phyloP scores from a whole-genome alignment of 2,329 filamentous ascomycete genomes.

The Grosmannia serpens region DNA sequence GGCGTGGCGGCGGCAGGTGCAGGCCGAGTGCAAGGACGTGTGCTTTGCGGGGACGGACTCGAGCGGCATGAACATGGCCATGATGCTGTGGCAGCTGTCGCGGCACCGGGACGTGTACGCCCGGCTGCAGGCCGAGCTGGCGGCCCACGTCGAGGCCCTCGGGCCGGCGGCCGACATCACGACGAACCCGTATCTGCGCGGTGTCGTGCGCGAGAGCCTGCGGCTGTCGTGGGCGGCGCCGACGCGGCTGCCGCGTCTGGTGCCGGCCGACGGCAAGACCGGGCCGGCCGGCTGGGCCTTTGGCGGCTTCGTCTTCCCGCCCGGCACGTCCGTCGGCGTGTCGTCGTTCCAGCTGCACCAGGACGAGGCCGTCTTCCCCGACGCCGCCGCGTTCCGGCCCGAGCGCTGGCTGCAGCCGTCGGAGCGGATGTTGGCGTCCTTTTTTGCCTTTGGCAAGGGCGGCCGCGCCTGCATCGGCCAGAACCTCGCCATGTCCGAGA shows the following conservation, averaged over 20 bases:
- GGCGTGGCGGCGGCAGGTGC: neutral
- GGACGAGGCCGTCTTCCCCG: constrained; percentile 11
- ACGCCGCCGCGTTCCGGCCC: constrained; percentile 10
- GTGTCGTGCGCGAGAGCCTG: constrained; percentile 11
- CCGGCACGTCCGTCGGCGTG: constrained; percentile 15
- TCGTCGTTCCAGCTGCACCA: constrained; percentile 12
- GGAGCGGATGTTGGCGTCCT: constrained; percentile 4
- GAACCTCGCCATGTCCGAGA: constrained; percentile 11
- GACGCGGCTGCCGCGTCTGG: constrained; percentile 8
- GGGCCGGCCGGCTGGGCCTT: constrained; percentile 2
- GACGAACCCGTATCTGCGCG: constrained; percentile 7
- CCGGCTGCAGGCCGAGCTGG: neutral
- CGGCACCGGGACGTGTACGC: neutral
- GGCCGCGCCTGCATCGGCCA: constrained; percentile 13
- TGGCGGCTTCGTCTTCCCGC: constrained; percentile 13
- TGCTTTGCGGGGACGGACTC: constrained; percentile 11
- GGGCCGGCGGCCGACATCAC: neutral
- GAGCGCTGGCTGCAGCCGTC: constrained; percentile 12
- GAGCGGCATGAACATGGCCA: constrained; percentile 9
- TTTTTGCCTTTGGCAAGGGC: constrained; percentile 14
- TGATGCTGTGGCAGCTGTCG: constrained; percentile 6
- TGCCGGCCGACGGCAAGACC: neutral
- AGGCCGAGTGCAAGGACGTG: constrained; percentile 8
- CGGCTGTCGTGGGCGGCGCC: constrained; percentile 11
- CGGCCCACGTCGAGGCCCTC: neutral